These are phyloP conservation scores for Lichtheimia ornata DNA, from an alignment of 371 early-diverging fungal genomes.

Conservation along the genomic window DNA sequence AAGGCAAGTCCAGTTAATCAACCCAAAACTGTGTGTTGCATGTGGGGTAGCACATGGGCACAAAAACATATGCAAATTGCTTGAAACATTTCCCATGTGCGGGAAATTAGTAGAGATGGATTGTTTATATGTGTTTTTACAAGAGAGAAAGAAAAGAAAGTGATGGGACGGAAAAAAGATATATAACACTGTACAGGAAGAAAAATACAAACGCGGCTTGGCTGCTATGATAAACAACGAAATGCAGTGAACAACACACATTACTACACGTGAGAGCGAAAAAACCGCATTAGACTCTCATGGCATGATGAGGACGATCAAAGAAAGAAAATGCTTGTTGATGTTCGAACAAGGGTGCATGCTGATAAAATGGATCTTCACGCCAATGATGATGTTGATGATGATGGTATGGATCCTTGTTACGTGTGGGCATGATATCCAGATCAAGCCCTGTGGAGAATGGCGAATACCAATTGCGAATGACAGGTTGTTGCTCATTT, in stretches of 20 bases:
- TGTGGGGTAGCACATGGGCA: too few species aligned
- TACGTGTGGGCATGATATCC: constrained; percentile 17
- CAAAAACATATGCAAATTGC: too few species aligned
- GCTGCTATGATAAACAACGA: not conserved
- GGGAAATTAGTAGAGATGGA: not conserved
- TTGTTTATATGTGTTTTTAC: not conserved
- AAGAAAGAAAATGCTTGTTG: constrained; percentile 4
- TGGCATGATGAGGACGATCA: not conserved
- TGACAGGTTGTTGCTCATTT: not conserved
- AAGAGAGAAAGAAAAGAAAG: not conserved
- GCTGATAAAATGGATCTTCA: constrained; percentile 9
- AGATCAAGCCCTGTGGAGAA: constrained; percentile 24
- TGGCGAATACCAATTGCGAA: constrained; percentile 23
- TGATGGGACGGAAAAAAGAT: not conserved
- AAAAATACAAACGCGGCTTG: not conserved
- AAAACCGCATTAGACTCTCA: not conserved
- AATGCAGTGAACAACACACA: constrained; percentile 3
- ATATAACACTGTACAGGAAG: constrained; percentile 6
- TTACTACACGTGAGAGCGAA: not conserved
- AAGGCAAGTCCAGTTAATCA: too few species aligned
- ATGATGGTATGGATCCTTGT: constrained; percentile 1
- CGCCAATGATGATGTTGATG: not conserved
- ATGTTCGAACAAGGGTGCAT: constrained; percentile 1
- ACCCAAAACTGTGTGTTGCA: too few species aligned
- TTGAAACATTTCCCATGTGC: too few species aligned